Base-by-base conservation (phyloP, 805 yeast species). In the Debaryomyces maramus region DNA sequence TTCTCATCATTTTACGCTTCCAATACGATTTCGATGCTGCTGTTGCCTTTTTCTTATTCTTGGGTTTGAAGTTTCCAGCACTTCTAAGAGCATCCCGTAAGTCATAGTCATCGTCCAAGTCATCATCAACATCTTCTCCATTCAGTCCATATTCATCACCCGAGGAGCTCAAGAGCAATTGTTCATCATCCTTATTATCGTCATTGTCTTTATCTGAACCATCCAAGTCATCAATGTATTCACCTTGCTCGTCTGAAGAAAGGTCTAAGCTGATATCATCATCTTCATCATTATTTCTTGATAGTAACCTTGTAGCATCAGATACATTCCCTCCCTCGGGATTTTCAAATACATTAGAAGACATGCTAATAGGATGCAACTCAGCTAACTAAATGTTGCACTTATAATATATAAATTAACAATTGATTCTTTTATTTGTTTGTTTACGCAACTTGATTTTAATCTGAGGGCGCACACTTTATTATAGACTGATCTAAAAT, bases 61-160 rank as follows among this genome's bases (percentile, higher is more conserved):
- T 79, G 1, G 70, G 67, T 49, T 71, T 76, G 60, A 84, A 81
- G 48, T 82, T 82, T 33, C 80, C 75, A 0, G 88, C 91, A 40
- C 75, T 82, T 53, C 87, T 68, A 39, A 85, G 67, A 0, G 84
- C 84, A 54, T 83, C 80, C 63, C 76, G 68, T 46, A 83, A 78
- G 44, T 65, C 65, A 48, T 65, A 66, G 33, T 72, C 71, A 28
- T 73, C 78, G 44, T 59, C 61, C 33, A 50, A 53, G 36, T 65
- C 71, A 40, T 66, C 72, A 51, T 74, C 59, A 39, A 63, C 58
- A 48, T 67, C 43, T 47, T 62, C 52, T 8, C 16, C 20, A 3
- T 29, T n/a, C 32, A 15, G 32, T 22, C 58, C 62, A 28, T 42
- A 43, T 5, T 53, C 59, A 26, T 56, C 60, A 27, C 56, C 61